phyloP scores from a whole-genome alignment of 1,139 yeast genomes.

The Sugiyamaella neomexicana region DNA sequence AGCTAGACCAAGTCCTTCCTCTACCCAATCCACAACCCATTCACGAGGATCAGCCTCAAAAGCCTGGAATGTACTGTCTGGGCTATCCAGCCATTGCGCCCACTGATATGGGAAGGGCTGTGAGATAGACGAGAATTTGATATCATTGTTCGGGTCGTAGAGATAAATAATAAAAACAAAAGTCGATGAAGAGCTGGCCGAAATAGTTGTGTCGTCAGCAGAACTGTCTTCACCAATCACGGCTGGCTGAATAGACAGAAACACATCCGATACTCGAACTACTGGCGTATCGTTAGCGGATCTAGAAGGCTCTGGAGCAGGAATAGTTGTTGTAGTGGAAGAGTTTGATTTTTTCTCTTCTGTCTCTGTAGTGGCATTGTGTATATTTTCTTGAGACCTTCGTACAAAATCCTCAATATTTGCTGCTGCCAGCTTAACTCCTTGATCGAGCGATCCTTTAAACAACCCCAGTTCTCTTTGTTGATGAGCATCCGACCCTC shows the following conservation, averaged over 20 bases:
- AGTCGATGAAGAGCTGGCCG: slow-evolving; percentile 41
- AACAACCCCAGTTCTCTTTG: slow-evolving; percentile 65
- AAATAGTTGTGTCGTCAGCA: slow-evolving; percentile 26
- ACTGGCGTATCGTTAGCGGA: slow-evolving; percentile 17
- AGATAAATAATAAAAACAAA: slow-evolving; percentile 71
- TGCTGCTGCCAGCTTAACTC: slow-evolving; percentile 86
- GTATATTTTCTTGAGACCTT: slow-evolving; percentile 34
- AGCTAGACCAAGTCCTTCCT: slow-evolving; percentile 73
- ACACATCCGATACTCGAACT: slow-evolving; percentile 62
- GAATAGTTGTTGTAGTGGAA: background rate
- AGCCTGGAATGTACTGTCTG: slow-evolving; percentile 37
- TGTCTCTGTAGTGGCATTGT: slow-evolving; percentile 36
- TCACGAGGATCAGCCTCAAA: slow-evolving; percentile 80
- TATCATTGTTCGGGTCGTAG: slow-evolving; percentile 74
- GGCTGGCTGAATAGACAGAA: slow-evolving; percentile 72
- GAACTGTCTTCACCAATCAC: slow-evolving; percentile 39
- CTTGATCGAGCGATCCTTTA: slow-evolving; percentile 75
- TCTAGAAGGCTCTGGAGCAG: slow-evolving; percentile 8
- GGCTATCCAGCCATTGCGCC: slow-evolving; percentile 75
- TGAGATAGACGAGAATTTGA: slow-evolving; percentile 71
- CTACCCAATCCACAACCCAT: slow-evolving; percentile 95
- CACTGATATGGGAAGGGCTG: slow-evolving; percentile 89
- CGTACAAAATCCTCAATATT: slow-evolving; percentile 67
- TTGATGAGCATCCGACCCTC: slow-evolving; percentile 39
- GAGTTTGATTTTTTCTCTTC: slow-evolving; percentile 14